These are phyloP conservation scores for Aspergillus ustus DNA, from an alignment of 2,329 filamentous ascomycete species.

Conservation along the genomic window DNA sequence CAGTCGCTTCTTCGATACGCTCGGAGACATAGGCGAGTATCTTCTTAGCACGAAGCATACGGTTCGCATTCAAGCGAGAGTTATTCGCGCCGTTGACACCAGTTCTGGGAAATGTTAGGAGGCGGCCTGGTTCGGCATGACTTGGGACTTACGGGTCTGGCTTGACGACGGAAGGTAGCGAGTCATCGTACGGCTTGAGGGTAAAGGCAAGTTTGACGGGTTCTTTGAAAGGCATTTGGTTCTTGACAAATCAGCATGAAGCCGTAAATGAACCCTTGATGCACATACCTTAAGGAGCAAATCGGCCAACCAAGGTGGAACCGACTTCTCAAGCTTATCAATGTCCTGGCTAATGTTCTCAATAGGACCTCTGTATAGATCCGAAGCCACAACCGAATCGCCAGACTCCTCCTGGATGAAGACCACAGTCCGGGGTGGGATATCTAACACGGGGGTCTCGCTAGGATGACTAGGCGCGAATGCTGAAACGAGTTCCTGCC, in stretches of 20 bases:
- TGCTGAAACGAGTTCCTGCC: slow-evolving; percentile 41
- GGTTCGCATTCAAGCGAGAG: slow-evolving; percentile 91
- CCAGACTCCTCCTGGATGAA: slow-evolving; percentile 69
- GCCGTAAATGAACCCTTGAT: background rate
- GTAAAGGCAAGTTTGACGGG: slow-evolving; percentile 95
- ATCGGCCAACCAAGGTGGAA: slow-evolving; percentile 91
- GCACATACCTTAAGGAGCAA: slow-evolving; percentile 70
- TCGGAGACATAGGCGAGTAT: slow-evolving; percentile 91
- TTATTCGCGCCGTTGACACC: slow-evolving; percentile 58
- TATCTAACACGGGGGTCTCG: slow-evolving; percentile 51
- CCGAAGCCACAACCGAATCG: slow-evolving; percentile 69
- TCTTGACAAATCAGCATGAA: slow-evolving; percentile 53
- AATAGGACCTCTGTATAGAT: slow-evolving; percentile 90
- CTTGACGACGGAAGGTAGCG: slow-evolving; percentile 73
- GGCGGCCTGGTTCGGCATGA: background rate
- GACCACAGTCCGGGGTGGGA: slow-evolving; percentile 59
- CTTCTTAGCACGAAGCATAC: slow-evolving; percentile 95
- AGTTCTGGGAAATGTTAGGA: slow-evolving; percentile 26
- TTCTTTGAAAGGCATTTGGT: slow-evolving; percentile 84
- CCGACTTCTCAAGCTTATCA: slow-evolving; percentile 81
- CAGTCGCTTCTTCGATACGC: slow-evolving; percentile 73
- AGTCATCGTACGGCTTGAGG: slow-evolving; percentile 77
- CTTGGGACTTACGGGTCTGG: slow-evolving; percentile 64
- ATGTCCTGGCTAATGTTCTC: slow-evolving; percentile 75
- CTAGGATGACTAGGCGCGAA: slow-evolving; percentile 49